Conservation (phyloP, 495 filamentous ascomycete genomes). For the Hypoxylon lienhwacheense region DNA sequence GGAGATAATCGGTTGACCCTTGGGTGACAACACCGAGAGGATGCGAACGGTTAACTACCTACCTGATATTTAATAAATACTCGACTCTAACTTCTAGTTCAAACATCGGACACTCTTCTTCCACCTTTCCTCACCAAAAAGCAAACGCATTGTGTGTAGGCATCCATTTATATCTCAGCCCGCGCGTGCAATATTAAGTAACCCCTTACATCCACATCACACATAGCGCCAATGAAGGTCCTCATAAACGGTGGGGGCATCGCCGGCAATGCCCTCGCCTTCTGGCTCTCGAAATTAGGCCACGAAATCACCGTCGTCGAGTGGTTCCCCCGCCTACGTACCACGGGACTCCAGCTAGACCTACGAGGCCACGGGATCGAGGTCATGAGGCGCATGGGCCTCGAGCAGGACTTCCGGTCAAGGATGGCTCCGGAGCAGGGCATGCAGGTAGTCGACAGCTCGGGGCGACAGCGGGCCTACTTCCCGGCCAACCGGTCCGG, state of each 20-base stretch:
- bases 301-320: constrained; percentile 57
- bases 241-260: constrained; percentile 53
- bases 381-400: constrained; percentile 56
- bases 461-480: constrained; percentile 45
- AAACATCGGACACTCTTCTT: too few species aligned
- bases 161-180: background rate
- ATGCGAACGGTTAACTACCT: too few species aligned
- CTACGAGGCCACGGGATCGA: constrained; percentile 50
- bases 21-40: background rate
- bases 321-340: constrained; percentile 47
- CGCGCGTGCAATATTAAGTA: background rate
- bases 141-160: background rate
- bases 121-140: background rate
- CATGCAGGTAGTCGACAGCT: constrained; percentile 45
- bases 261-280: constrained; percentile 51
- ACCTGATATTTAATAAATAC: constrained; percentile 5
- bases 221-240: constrained; percentile 42
- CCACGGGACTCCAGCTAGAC: constrained; percentile 56
- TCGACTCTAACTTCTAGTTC: background rate
- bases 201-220: background rate
- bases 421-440: constrained; percentile 46
- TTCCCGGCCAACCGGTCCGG: constrained; percentile 45
- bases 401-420: constrained; percentile 49
- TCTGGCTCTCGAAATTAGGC: constrained; percentile 55
- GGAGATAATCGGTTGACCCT: constrained; percentile 15